Conservation (phyloP, 139 green algal species). For the Chlorella vulgaris region DNA sequence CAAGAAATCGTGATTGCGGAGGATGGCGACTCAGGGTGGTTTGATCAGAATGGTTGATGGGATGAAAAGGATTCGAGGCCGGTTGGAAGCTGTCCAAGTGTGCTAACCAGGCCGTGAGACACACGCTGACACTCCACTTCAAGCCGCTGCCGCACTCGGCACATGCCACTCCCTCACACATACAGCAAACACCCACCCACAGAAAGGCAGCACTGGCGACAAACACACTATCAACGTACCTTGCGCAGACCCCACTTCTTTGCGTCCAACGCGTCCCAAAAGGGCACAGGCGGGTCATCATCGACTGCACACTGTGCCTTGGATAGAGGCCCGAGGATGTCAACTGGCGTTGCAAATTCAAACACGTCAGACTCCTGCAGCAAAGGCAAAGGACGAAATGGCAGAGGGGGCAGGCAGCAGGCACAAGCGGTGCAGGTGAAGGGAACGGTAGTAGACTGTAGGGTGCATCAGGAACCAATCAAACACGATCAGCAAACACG, state of each 20-base stretch:
- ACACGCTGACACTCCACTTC: too few species aligned
- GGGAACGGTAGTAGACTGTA: not conserved
- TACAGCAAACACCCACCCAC: too few species aligned
- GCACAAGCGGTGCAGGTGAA: not conserved
- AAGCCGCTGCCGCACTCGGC: too few species aligned
- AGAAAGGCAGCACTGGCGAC: not conserved
- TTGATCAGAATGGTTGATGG: not conserved
- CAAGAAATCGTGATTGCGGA: too few species aligned
- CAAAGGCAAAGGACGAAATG: not conserved
- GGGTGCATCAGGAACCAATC: not conserved
- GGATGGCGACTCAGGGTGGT: too few species aligned
- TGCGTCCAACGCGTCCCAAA: conserved; percentile 79
- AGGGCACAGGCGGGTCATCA: conserved; percentile 51
- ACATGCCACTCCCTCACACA: too few species aligned
- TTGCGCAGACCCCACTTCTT: conserved; percentile 91
- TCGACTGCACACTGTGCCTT: conserved; percentile 39
- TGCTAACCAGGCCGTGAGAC: too few species aligned
- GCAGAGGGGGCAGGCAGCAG: not conserved
- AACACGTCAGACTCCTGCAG: conserved; percentile 73
- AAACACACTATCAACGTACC: conserved; percentile 48
- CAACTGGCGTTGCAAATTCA: conserved; percentile 77
- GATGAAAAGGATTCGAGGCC: too few species aligned
- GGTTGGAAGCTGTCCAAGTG: too few species aligned
- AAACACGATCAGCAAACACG: not conserved
- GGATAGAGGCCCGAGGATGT: conserved; percentile 55